Conservation (phyloP, 768 basidiomycete species). For the Chalciporus chontae region DNA sequence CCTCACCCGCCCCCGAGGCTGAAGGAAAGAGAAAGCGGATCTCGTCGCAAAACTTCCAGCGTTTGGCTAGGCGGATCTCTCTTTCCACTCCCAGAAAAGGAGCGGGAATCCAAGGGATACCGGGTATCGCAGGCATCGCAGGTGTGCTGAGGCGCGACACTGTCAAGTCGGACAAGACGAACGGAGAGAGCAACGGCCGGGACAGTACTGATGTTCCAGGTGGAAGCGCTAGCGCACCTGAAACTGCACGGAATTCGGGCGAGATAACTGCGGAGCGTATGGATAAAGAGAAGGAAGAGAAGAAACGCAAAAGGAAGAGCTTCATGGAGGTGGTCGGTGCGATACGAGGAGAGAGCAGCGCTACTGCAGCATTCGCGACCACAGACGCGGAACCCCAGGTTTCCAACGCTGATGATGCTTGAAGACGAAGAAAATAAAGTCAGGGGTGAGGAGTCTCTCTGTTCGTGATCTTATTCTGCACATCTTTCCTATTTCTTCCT, state of each 20-base stretch:
- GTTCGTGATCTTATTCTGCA: constrained; percentile 6
- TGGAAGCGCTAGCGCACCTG: constrained; percentile 35
- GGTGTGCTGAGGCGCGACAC: constrained; percentile 30
- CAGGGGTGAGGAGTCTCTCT: not conserved
- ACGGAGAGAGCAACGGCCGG: constrained; percentile 19
- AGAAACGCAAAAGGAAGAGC: constrained; percentile 63
- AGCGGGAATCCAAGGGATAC: constrained; percentile 43
- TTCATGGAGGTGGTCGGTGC: constrained; percentile 38
- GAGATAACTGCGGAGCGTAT: constrained; percentile 49
- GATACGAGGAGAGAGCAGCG: constrained; percentile 23
- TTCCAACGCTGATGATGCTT: constrained; percentile 9
- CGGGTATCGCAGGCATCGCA: constrained; percentile 27
- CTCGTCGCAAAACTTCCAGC: constrained; percentile 83
- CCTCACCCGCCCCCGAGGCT: constrained; percentile 61
- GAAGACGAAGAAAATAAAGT: constrained; percentile 4
- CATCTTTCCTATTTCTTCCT: constrained; percentile 5
- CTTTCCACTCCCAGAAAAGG: constrained; percentile 55
- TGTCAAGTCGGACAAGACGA: constrained; percentile 42
- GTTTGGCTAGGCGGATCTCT: constrained; percentile 72
- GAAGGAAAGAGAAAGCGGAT: constrained; percentile 79
- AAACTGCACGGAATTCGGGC: constrained; percentile 37
- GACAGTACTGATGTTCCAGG: constrained; percentile 17
- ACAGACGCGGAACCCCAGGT: constrained; percentile 15
- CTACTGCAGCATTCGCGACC: constrained; percentile 35
- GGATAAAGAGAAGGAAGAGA: constrained; percentile 51